Base-by-base conservation (phyloP, 441 rosid genomes). In the Brassica balearica region DNA sequence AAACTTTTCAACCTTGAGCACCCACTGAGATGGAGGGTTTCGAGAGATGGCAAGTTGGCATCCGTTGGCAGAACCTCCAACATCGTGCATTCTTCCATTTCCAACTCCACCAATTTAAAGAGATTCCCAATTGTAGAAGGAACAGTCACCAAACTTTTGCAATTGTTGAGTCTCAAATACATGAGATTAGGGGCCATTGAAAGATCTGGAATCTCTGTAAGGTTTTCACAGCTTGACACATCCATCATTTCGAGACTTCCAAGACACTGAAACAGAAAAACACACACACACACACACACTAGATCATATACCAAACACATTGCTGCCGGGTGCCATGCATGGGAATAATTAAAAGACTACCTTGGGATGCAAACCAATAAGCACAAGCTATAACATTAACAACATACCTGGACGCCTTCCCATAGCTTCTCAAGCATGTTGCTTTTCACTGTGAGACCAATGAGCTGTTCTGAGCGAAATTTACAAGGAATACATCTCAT, bases 1-100 rank as follows among this genome's bases (percentile, higher is more conserved):
- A 62, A 62, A 12, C 41, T 62, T 62, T 0, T 62, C 66, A 62
- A n/a, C 17, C 66, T 27, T 62, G 66, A 62, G 66, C 38, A 62
- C 5, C 66, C 19, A n/a, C 20, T 27, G 66, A 62, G 66, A 62
- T 27, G 2, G 11, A 62, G 41, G 20, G 19, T 6, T n/a, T 3
- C 0, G 11, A 27, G 66, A 62, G 66, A 62, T 62, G 20, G 4
- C 66, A 62, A 27, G 41, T 62, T 62, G 20, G 27, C 41, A 62
- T 62, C 41, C 15, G 19, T 62, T 62, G 66, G 66, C 27, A 62
- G 41, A 62, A 14, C 19, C 20, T 62, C 66, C 20, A 62, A 36
- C 20, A 1, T 29, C 29, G 38, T 27, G 20, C 66, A 62, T 62
- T 5, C 41, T 62, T n/a, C 5, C 66, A 62, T 62, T 59, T 59